Conservation (phyloP, 257 asterid species). For the Petunia secreta region DNA sequence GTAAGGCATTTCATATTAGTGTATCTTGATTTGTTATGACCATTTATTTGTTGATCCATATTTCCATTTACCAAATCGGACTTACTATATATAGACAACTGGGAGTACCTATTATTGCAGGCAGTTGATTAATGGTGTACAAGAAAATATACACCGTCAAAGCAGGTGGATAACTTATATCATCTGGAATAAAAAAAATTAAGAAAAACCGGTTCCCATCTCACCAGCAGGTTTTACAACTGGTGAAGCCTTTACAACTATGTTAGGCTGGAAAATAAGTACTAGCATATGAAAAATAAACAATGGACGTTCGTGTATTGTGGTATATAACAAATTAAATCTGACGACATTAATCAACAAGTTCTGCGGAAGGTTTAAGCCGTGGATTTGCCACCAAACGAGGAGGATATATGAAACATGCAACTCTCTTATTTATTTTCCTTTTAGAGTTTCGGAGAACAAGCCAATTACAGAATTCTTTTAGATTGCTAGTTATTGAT, state of each 20-base stretch:
- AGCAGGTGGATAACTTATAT: not conserved
- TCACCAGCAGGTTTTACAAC: not conserved
- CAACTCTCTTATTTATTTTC: not conserved
- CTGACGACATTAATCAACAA: not conserved
- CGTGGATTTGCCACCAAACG: not conserved
- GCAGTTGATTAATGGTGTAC: too few relatives aligned
- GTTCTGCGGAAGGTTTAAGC: not conserved
- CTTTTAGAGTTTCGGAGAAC: not conserved
- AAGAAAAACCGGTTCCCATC: not conserved
- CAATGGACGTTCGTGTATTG: not conserved
- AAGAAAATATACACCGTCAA: too few relatives aligned
- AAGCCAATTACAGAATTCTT: not conserved
- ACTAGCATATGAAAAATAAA: slow-evolving; percentile 4
- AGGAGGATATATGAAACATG: not conserved
- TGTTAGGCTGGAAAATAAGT: slow-evolving; percentile 11
- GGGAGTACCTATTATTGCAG: too few relatives aligned
- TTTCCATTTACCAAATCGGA: too few relatives aligned
- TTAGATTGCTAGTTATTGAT: not conserved
- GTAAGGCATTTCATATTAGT: too few relatives aligned
- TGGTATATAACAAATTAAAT: not conserved
- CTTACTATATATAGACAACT: too few relatives aligned
- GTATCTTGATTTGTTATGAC: too few relatives aligned
- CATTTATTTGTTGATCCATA: too few relatives aligned
- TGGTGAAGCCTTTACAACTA: not conserved
- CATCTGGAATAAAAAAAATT: not conserved